phyloP scores from a whole-genome alignment of 1,284 basidiomycete species.

The Heterobasidion irregulare region DNA sequence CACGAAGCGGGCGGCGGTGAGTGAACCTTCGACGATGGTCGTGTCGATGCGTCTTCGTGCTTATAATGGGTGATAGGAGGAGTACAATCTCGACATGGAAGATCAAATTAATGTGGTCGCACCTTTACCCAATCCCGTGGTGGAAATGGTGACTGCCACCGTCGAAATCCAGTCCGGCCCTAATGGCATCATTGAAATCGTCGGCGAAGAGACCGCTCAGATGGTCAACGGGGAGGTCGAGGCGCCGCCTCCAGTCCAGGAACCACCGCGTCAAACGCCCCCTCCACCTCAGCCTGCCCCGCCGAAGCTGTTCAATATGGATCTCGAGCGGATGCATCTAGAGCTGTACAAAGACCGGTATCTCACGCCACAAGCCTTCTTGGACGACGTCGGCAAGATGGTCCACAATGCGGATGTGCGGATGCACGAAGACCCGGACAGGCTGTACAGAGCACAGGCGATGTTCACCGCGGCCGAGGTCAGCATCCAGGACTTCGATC shows the following conservation, averaged over 20 bases:
- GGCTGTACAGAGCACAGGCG: constrained; percentile 77
- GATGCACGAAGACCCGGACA: constrained; percentile 63
- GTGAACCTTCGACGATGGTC: constrained; percentile 18
- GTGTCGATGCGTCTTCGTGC: neutral
- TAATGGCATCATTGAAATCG: constrained; percentile 38
- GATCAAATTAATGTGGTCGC: neutral
- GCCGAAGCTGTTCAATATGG: constrained; percentile 62
- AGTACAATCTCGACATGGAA: constrained; percentile 45
- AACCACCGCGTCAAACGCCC: neutral
- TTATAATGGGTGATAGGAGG: constrained; percentile 40
- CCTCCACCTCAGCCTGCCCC: constrained; percentile 1
- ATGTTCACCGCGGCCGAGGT: constrained; percentile 87
- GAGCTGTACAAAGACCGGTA: constrained; percentile 86
- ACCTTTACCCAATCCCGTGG: neutral
- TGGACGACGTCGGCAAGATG: constrained; percentile 85
- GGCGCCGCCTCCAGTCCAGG: neutral
- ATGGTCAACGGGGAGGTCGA: constrained; percentile 3
- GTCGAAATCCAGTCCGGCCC: constrained; percentile 30
- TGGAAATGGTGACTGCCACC: constrained; percentile 22
- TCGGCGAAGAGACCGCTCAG: constrained; percentile 24
- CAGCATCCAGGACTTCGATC: constrained; percentile 86
- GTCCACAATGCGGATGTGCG: constrained; percentile 78
- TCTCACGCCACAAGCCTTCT: constrained; percentile 81
- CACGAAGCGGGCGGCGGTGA: constrained; percentile 73
- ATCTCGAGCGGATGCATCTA: constrained; percentile 86